Base-by-base conservation (phyloP, 441 rosid species). In the Brassica hybrid region DNA sequence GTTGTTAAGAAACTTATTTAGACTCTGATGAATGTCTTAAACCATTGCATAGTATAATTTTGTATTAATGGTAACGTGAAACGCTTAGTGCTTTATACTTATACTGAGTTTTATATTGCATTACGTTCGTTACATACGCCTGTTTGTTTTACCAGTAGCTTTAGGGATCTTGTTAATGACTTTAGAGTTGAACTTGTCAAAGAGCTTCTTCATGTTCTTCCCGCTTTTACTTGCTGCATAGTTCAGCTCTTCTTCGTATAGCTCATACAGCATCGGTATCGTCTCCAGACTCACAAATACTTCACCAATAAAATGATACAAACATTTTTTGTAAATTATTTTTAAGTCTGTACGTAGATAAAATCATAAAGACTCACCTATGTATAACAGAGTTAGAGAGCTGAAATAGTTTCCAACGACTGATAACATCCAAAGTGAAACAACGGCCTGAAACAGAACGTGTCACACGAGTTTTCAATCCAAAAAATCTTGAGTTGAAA, bases 81-180 rank as follows among this genome's bases (percentile, higher is more conserved):
- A 27, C 69, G 48, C 27, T 34, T 69, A 74, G 54, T 76, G 74
- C 43, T 76, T 66, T 59, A 30, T 67, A 67, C 72, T 66, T 66
- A 7, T 57, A 27, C 66, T 21, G 38, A 19, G 21, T 27, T 27
- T 30, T 56, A 36, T 57, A 68, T 32, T 4, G 14, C 21, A 52
- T 16, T 16, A 11, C 11, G 23, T 78, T 78, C 11, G 23, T 78
- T 78, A 78, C 77, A 72, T 72, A 60, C 17, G 54, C 30, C 50
- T 73, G 59, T 9, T 78, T 11, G 8, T 60, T 73, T 73, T 72
- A 68, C 50, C 50, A 23, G 38, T 67, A 25, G 77, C 69, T 73
- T 45, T 83, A 58, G 90, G 92, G 50, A 88, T 85, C 81, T 74
- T 88, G 79, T 83, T 64, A 60, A 85, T 81, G 74, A 86, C 80